Conservation (phyloP, 2,329 filamentous ascomycete genomes). For the Chrysoporthe puriensis region DNA sequence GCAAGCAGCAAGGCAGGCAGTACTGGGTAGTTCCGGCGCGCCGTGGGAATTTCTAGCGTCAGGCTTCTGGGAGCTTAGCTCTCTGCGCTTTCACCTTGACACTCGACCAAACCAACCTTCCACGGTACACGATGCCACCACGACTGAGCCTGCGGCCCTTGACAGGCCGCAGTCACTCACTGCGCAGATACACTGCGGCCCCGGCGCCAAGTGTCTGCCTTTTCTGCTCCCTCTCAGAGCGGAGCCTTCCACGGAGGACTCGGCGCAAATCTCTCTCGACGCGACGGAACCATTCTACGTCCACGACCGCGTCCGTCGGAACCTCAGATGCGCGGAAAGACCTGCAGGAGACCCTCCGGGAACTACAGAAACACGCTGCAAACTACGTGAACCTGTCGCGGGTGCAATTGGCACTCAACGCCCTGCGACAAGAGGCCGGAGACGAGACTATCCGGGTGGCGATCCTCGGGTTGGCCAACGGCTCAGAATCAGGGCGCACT, state of each 20-base stretch:
- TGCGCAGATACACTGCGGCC: slow-evolving; percentile 11
- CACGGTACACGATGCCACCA: slow-evolving; percentile 36
- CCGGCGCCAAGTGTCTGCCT: slow-evolving; percentile 35
- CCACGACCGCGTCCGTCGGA: neutral
- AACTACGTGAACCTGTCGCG: slow-evolving; percentile 69
- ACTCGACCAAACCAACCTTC: neutral
- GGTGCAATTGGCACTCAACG: slow-evolving; percentile 71
- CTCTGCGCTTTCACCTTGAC: neutral
- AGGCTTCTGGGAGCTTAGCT: slow-evolving; percentile 19
- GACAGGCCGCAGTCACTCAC: slow-evolving; percentile 29
- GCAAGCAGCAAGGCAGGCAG: neutral
- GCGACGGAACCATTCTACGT: slow-evolving; percentile 34
- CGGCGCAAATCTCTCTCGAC: slow-evolving; percentile 27
- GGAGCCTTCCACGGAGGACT: slow-evolving; percentile 16
- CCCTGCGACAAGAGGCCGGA: slow-evolving; percentile 60
- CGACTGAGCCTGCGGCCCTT: slow-evolving; percentile 36
- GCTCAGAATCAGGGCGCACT: slow-evolving; percentile 45
- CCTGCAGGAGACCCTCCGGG: slow-evolving; percentile 61
- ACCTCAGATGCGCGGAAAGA: slow-evolving; percentile 48
- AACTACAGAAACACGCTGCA: slow-evolving; percentile 64
- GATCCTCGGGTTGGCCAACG: slow-evolving; percentile 53
- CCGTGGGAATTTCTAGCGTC: slow-evolving; percentile 9
- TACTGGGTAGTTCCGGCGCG: neutral
- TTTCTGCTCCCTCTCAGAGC: slow-evolving; percentile 37
- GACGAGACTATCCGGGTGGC: slow-evolving; percentile 63